Evolutionary conservation across 768 basidiomycete species (phyloP).

Genomic region (Lyophyllum semitale): DNA sequence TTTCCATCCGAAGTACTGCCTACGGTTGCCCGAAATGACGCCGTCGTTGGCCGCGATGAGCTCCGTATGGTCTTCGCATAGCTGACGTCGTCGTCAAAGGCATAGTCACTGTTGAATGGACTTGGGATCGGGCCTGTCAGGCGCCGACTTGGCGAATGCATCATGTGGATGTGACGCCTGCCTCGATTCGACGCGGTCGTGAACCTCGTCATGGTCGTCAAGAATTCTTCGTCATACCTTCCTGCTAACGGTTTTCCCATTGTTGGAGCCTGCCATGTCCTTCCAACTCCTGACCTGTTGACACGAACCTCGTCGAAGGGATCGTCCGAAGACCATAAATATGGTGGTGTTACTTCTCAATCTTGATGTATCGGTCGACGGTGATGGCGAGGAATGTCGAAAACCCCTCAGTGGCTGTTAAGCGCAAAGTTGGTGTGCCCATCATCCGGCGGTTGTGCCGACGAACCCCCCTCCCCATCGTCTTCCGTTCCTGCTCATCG

Average conservation of each 20-base stretch:
- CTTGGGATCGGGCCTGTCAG: conserved; percentile 21
- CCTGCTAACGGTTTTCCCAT: conserved; percentile 2
- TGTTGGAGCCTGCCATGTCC: not conserved
- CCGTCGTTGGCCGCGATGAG: conserved; percentile 24
- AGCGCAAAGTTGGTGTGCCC: conserved; percentile 13
- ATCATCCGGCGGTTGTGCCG: conserved; percentile 5
- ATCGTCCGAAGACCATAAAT: too few species aligned
- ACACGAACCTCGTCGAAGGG: conserved; percentile 11
- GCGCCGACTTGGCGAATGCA: too few species aligned
- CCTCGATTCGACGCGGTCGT: conserved; percentile 7
- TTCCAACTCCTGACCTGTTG: not conserved
- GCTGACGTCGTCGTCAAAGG: conserved; percentile 19
- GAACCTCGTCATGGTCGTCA: conserved; percentile 9
- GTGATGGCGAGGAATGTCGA: conserved; percentile 9
- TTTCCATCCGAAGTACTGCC: not conserved
- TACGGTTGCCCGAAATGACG: conserved; percentile 10
- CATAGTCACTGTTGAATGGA: conserved; percentile 21
- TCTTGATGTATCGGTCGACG: conserved; percentile 4
- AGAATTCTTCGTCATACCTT: conserved; percentile 1
- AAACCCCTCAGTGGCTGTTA: conserved; percentile 3
- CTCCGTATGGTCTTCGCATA: conserved; percentile 20
- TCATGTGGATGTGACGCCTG: conserved; percentile 10
- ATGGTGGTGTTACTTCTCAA: conserved; percentile 13
- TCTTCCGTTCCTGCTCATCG: not conserved
- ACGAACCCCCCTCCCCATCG: not conserved